These are phyloP conservation scores for Blastobotrys muscicola DNA, from an alignment of 805 yeast species.

Conservation along the genomic window DNA sequence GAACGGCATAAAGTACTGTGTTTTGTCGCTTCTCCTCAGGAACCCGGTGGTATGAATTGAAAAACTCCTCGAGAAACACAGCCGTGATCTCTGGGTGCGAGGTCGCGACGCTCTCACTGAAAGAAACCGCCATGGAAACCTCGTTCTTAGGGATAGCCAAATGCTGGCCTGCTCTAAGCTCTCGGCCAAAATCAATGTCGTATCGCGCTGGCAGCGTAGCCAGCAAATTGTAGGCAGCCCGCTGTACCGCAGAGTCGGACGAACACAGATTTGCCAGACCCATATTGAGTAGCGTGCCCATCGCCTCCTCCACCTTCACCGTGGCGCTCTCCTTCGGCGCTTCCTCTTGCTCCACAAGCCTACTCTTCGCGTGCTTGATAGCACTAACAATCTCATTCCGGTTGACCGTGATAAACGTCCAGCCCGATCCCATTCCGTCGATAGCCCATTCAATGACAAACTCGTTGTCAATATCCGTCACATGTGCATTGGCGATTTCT, in stretches of 20 bases:
- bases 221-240: constrained; percentile 53
- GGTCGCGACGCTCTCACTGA: constrained; percentile 49
- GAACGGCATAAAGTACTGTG: constrained; percentile 46
- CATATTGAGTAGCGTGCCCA: constrained; percentile 55
- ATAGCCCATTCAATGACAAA: constrained; percentile 31
- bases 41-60: constrained; percentile 34
- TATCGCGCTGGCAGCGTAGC: constrained; percentile 54
- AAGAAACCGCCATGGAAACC: constrained; percentile 46
- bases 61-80: constrained; percentile 42
- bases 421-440: constrained; percentile 4
- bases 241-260: constrained; percentile 46
- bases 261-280: constrained; percentile 62
- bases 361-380: constrained; percentile 11
- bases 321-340: constrained; percentile 1
- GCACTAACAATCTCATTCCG: constrained; percentile 18
- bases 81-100: constrained; percentile 51
- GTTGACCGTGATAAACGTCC: constrained; percentile 6
- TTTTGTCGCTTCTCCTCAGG: constrained; percentile 24
- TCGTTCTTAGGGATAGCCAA: constrained; percentile 62
- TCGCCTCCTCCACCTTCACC: constrained; percentile 28
- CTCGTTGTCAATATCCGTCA: not conserved
- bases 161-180: constrained; percentile 44
- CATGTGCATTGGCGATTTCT: constrained; percentile 22
- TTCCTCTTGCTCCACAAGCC: constrained; percentile 6
- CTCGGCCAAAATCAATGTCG: constrained; percentile 49